phyloP scores from a whole-genome alignment of 1,139 yeast species.

The Taphrina confusa region DNA sequence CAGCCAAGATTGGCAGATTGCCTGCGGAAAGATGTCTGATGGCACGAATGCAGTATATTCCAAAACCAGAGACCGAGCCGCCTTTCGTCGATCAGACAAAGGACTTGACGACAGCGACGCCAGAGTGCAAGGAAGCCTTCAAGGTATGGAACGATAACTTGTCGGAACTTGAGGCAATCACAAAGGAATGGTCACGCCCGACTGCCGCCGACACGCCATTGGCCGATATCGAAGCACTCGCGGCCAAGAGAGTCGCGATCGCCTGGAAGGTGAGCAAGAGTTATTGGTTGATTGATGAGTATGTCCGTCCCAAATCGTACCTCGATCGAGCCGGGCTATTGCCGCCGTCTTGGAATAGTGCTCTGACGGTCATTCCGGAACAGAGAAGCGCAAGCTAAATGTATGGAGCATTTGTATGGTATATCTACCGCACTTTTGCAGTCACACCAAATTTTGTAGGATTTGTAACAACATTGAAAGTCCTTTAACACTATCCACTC shows the following conservation, averaged over 20 bases:
- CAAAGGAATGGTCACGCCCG: constrained; percentile 25
- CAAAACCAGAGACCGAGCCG: constrained; percentile 10
- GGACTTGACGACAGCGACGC: constrained; percentile 7
- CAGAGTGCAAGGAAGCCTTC: constrained; percentile 14
- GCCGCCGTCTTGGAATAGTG: constrained; percentile 17
- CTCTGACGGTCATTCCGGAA: constrained; percentile 14
- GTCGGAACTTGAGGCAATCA: constrained; percentile 11
- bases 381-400: too few species aligned
- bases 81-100: constrained; percentile 14
- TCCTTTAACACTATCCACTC: too few species aligned
- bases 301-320: constrained; percentile 24
- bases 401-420: too few species aligned
- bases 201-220: neutral
- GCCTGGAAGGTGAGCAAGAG: constrained; percentile 20
- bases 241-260: neutral
- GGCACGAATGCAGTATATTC: constrained; percentile 14
- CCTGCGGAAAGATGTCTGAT: constrained; percentile 19
- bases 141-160: constrained; percentile 19
- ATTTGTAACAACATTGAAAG: too few species aligned
- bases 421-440: too few species aligned
- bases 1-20: constrained; percentile 18
- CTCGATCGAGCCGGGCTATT: constrained; percentile 16
- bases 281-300: constrained; percentile 30
- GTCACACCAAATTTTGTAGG: too few species aligned
- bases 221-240: constrained; percentile 7